Evolutionary conservation across 2,329 filamentous ascomycete species (phyloP).

Genomic region (Fusarium sp.): DNA sequence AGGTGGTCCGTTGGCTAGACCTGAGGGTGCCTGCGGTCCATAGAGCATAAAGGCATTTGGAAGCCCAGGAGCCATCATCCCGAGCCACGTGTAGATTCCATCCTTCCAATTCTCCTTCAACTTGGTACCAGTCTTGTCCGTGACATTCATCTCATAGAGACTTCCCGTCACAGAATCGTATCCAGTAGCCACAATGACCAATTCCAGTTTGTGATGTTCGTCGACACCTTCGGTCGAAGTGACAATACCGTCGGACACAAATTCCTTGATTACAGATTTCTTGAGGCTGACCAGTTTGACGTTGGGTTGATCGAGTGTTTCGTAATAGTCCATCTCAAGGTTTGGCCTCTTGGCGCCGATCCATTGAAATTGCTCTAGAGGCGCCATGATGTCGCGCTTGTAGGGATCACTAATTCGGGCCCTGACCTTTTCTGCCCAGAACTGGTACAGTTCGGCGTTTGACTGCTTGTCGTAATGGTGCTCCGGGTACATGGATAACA

Average conservation of each 20-base stretch:
- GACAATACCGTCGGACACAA: constrained; percentile 54
- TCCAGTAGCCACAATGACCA: constrained; percentile 43
- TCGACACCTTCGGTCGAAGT: constrained; percentile 47
- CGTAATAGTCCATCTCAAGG: constrained; percentile 63
- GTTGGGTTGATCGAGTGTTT: constrained; percentile 58
- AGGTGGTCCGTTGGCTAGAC: constrained; percentile 26
- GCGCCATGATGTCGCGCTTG: constrained; percentile 60
- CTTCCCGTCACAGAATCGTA: constrained; percentile 40
- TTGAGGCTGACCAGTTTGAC: constrained; percentile 61
- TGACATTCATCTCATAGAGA: constrained; percentile 37
- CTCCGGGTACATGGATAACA: constrained; percentile 19
- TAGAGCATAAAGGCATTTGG: constrained; percentile 43
- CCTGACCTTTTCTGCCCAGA: constrained; percentile 58
- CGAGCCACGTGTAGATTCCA: constrained; percentile 35
- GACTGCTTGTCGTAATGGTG: constrained; percentile 13
- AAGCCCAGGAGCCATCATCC: constrained; percentile 35
- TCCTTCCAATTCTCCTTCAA: constrained; percentile 27
- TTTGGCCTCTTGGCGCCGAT: constrained; percentile 60
- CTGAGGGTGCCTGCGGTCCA: constrained; percentile 35
- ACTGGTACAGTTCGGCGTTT: constrained; percentile 53
- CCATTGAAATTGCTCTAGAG: constrained; percentile 56
- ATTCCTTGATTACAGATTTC: constrained; percentile 54
- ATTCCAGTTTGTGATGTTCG: constrained; percentile 28
- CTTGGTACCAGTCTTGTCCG: constrained; percentile 19
- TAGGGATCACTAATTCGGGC: constrained; percentile 57